phyloP scores from a whole-genome alignment of 2,329 filamentous ascomycete genomes.

The Penicillium occitanis region DNA sequence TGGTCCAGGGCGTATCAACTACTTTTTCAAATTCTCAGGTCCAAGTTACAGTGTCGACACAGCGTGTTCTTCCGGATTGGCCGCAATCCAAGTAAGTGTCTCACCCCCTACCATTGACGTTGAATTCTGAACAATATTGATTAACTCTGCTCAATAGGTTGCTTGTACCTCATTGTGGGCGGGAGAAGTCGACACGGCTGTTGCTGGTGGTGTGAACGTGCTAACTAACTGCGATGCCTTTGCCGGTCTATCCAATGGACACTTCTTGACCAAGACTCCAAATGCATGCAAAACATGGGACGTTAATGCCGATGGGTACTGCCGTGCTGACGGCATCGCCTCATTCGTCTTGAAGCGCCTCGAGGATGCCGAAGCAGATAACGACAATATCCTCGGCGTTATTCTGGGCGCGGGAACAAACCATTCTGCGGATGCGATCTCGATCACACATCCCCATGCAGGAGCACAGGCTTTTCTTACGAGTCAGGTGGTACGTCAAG shows the following conservation, averaged over 20 bases:
- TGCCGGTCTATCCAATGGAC: slow-evolving; percentile 70
- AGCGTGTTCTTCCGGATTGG: slow-evolving; percentile 73
- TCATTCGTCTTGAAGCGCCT: slow-evolving; percentile 76
- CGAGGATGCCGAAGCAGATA: slow-evolving; percentile 72
- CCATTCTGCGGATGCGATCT: slow-evolving; percentile 47
- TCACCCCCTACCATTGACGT: too few species aligned
- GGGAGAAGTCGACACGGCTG: slow-evolving; percentile 80
- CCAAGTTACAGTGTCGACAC: slow-evolving; percentile 73
- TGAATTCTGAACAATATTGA: too few species aligned
- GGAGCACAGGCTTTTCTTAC: slow-evolving; percentile 73
- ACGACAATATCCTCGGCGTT: slow-evolving; percentile 68
- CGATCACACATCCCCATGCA: slow-evolving; percentile 80
- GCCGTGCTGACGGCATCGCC: slow-evolving; percentile 72
- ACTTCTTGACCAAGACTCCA: slow-evolving; percentile 70
- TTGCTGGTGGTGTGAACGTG: slow-evolving; percentile 70
- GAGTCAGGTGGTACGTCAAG: slow-evolving; percentile 66
- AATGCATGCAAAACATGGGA: slow-evolving; percentile 80
- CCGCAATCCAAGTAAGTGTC: slow-evolving; percentile 53
- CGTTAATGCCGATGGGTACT: slow-evolving; percentile 77
- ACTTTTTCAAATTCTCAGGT: slow-evolving; percentile 74
- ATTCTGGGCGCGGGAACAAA: slow-evolving; percentile 76
- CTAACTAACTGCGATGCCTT: slow-evolving; percentile 81
- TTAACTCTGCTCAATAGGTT: neutral
- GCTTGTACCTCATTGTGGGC: slow-evolving; percentile 71
- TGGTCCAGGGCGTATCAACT: slow-evolving; percentile 64